Evolutionary conservation across 305 asterid genomes (phyloP).

Genomic region (Fraxinus baroniana): DNA sequence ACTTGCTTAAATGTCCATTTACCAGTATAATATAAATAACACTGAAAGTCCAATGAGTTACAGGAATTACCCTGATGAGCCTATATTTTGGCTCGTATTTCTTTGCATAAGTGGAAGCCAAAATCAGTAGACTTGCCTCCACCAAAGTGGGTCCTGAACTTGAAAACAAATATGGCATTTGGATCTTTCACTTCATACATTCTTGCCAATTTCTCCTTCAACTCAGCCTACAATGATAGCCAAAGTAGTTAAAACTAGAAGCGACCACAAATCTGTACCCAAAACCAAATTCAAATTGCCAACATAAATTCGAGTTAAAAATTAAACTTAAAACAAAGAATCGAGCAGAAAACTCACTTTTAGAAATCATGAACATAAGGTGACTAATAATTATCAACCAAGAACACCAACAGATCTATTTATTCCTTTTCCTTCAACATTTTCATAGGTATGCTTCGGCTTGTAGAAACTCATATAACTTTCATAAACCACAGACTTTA

Average conservation of each 20-base stretch:
- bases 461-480: not conserved
- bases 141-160: conserved; percentile 35
- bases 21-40: not conserved
- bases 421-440: not conserved
- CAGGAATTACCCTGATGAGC: conserved; percentile 32
- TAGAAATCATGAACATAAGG: not conserved
- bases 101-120: too few species aligned
- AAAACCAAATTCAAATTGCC: conserved; percentile 1
- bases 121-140: conserved; percentile 39
- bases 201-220: conserved; percentile 35
- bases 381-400: not conserved
- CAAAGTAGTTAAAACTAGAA: conserved; percentile 1
- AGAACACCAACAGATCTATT: not conserved
- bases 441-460: not conserved
- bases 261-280: not conserved
- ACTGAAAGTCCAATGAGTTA: not conserved
- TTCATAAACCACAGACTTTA: not conserved
- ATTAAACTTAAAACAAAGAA: not conserved
- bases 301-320: not conserved
- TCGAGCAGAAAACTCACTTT: not conserved
- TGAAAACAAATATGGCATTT: conserved; percentile 34
- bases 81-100: conserved; percentile 35
- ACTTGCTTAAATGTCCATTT: not conserved
- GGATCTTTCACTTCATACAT: conserved; percentile 37
- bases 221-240: conserved; percentile 22